phyloP scores from a whole-genome alignment of 2,329 filamentous ascomycete species.

The Calonectria pseudoturangicola region DNA sequence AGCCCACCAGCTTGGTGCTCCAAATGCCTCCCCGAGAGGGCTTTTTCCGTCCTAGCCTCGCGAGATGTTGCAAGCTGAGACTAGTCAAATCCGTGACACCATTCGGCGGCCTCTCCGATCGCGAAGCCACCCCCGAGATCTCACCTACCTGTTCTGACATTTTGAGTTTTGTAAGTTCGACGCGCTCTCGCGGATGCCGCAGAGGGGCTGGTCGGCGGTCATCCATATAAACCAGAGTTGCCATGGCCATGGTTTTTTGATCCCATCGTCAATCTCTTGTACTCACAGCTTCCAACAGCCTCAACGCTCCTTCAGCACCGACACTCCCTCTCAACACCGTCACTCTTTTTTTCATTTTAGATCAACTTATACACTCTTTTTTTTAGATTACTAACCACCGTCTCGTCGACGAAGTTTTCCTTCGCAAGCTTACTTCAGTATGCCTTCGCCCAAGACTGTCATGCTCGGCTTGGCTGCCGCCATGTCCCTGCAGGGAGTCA shows the following conservation, averaged over 20 bases:
- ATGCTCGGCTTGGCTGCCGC: constrained; percentile 22
- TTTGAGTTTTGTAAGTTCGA: constrained; percentile 13
- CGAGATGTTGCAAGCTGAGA: constrained; percentile 16
- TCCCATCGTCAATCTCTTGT: constrained; percentile 3
- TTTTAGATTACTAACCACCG: background rate
- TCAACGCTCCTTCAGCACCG: constrained; percentile 21
- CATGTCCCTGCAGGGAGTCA: constrained; percentile 15
- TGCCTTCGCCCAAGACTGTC: constrained; percentile 21
- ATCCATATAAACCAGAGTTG: constrained; percentile 4
- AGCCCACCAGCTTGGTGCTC: too few species aligned
- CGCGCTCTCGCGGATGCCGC: constrained; percentile 10
- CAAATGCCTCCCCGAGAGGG: background rate
- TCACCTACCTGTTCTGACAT: background rate
- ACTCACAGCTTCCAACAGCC: constrained; percentile 21
- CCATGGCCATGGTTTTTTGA: background rate
- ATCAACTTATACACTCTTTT: too few species aligned
- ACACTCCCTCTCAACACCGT: constrained; percentile 6
- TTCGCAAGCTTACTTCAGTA: background rate
- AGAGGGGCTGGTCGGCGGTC: background rate
- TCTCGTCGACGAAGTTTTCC: constrained; percentile 15
- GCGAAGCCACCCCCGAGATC: constrained; percentile 1
- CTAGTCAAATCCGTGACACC: constrained; percentile 17
- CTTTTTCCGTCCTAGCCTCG: background rate
- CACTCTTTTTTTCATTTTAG: constrained; percentile 1
- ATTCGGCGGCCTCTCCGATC: constrained; percentile 6